Base-by-base conservation (phyloP, 768 basidiomycete genomes). In the Pleurotus sapidus region DNA sequence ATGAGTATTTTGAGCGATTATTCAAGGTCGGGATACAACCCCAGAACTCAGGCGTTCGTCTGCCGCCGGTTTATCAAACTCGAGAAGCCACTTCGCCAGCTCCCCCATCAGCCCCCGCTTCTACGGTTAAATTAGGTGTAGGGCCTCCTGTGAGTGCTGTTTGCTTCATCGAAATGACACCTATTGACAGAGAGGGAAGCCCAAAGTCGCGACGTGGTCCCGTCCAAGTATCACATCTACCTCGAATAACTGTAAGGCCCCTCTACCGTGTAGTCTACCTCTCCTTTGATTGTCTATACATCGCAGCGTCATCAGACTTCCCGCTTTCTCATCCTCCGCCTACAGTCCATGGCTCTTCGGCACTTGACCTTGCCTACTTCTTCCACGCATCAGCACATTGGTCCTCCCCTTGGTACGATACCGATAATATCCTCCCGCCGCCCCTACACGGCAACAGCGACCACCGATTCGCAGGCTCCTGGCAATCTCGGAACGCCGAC, bases 1-100 rank as follows among this genome's bases (percentile, higher is more conserved):
- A 93, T 66, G 90, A 91, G 64, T 92, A 86, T 71, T 93, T 93
- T 64, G 77, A 81, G 14, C 75, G 77, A 34, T 73, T 72, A 49
- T 67, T 73, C 38, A 64, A 64, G 40, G 64, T 77, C 18, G 62
- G 68, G 20, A 67, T 70, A 23, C 40, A 55, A 23, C 60, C 65
- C 15, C 53, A 56, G 59, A 59, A 55, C 18, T 18, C 23, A 3
- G 27, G 49, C 4, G 9, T n/a, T 50, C 49, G 37, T 9, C 4
- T 5, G 11, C 4, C 39, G 15, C 37, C 18, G 7, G 39, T 54
- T 15, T 20, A 24, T 24, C 18, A 40, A 11, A 39, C 39, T 12
- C 18, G 8, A 37, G 20, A 7, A 12, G 18, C 24, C 38, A 40
- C 34, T n/a, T 17, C 51, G 39, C 51, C 51, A 5, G 39, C 51